Conservation (phyloP, 805 yeast species). For the Candida insectalens region DNA sequence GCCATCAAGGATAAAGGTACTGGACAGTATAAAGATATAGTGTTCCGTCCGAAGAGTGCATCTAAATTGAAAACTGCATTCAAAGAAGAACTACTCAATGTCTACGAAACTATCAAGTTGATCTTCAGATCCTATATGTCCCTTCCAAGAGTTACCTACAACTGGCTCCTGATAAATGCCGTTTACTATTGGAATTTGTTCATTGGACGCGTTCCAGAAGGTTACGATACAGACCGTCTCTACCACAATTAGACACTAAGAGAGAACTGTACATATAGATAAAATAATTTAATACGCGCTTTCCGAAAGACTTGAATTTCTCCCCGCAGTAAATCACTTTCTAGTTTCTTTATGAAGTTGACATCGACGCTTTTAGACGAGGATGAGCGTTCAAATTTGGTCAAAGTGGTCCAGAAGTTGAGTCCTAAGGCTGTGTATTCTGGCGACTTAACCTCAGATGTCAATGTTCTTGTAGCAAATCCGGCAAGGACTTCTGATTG, state of each 20-base stretch:
- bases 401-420: conserved; percentile 8
- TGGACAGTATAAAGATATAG: conserved; percentile 15
- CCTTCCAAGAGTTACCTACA: conserved; percentile 57
- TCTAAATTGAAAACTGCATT: conserved; percentile 13
- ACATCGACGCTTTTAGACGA: conserved; percentile 20
- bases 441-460: conserved; percentile 20
- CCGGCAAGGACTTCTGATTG: conserved; percentile 13
- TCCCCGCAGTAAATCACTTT: not conserved
- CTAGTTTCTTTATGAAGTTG: conserved; percentile 4
- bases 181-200: conserved; percentile 64
- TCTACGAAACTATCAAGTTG: conserved; percentile 53
- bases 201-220: conserved; percentile 44
- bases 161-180: conserved; percentile 36
- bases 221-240: conserved; percentile 22
- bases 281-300: not conserved
- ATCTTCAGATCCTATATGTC: conserved; percentile 55
- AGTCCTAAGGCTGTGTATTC: conserved; percentile 11
- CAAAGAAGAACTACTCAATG: conserved; percentile 10
- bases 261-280: not conserved
- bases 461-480: conserved; percentile 16
- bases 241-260: conserved; percentile 15
- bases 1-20: conserved; percentile 8
- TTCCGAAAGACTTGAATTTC: not conserved
- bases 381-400: conserved; percentile 9
- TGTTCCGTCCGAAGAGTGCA: conserved; percentile 11